A percentile compares a stretch with the other conserved stretches of the same genome.
Conservation (phyloP, 352 stramenopile species). For the Blastocystis sp. region DNA sequence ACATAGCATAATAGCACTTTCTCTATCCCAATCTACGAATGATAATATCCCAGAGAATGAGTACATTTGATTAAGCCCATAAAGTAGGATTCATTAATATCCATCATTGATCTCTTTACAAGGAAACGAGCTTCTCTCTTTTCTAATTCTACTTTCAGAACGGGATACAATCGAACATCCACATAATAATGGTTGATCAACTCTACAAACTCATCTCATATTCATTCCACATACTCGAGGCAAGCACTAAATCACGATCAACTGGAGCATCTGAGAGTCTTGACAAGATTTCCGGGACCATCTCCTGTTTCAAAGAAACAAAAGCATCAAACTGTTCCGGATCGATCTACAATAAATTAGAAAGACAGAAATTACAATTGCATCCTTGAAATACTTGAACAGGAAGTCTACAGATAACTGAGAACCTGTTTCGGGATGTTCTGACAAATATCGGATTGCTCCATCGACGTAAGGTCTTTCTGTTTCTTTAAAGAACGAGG, state of each 20-base stretch:
- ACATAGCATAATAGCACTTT: neutral
- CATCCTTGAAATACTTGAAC: too few species aligned
- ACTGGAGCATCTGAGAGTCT: too few species aligned
- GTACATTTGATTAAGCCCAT: neutral
- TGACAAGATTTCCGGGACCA: too few species aligned
- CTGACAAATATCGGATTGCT: neutral
- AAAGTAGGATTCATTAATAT: neutral
- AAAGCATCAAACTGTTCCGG: too few species aligned
- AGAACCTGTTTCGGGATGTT: neutral
- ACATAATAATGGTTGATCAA: neutral
- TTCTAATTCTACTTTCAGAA: neutral
- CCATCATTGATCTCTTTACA: neutral
- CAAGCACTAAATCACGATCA: too few species aligned
- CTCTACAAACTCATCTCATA: neutral
- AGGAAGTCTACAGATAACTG: too few species aligned
- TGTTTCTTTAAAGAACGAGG: neutral
- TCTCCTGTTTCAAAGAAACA: too few species aligned
- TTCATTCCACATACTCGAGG: too few species aligned
- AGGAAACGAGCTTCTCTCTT: neutral
- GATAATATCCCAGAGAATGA: neutral
- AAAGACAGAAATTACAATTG: too few species aligned
- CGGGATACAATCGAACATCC: neutral
- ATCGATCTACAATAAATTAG: too few species aligned
- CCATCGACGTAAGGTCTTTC: neutral
- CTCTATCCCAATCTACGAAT: neutral